Evolutionary conservation across 1,284 basidiomycete species (phyloP), one percentile per base, ranked within the genome.

Genomic region (Naganishia sp.): DNA sequence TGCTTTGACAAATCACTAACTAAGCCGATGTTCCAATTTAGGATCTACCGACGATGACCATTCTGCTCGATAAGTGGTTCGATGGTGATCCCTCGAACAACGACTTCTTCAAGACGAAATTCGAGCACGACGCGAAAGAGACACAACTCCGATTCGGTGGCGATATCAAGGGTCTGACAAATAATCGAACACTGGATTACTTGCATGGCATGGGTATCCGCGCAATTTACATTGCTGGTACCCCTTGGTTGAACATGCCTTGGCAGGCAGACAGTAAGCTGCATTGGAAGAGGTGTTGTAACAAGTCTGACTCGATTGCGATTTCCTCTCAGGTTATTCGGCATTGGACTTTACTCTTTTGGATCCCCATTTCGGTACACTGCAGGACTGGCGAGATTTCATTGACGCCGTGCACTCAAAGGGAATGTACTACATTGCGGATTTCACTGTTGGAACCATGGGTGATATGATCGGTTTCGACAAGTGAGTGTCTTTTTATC

Each of bases 391-490:
- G 92, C 82, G 84, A 44, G 75, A 82, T 43, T 79, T 89, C 63
- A 87, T 94, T 70, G 87, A 90, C 75, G 84, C 84, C 57, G 83
- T 94, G 42, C 92, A 95, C 74, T 80, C 84, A 0, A 84, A 86
- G 52, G 87, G 87, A 63, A 93, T 95, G 91, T 94, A 92, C 77
- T 78, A 94, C 73, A 92, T 95, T 86, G 83, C 87, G 36, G 92
- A 95, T 80, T 92, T 94, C 75, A 95, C 92, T 0, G 88, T 94
- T 65, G 92, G 92, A 31, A 95, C 92, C 3, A 90, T 94, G 86
- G 85, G 84, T 68, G 92, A 94, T 81, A 82, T 93, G 70, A 83
- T 94, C 74, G 92, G 89, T 49, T 92, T 92, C 72, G 78, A 87
- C 64, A 88, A 87, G 90, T 92, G 63, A 70, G 74, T 71, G 11